Conservation (phyloP, 2,329 filamentous ascomycete genomes). For the Exophiala oligosperma region DNA sequence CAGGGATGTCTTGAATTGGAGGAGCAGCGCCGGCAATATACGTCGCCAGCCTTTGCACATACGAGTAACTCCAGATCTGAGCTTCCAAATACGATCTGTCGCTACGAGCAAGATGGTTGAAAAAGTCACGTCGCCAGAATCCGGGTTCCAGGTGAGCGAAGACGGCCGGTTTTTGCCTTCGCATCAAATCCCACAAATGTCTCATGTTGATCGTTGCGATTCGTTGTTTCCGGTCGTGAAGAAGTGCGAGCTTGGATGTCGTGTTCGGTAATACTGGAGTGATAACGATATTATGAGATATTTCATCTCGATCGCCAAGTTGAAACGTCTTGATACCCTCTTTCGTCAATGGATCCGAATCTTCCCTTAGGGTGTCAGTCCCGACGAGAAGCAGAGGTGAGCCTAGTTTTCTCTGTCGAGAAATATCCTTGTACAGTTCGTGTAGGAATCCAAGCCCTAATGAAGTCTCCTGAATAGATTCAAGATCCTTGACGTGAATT, state of each 20-base stretch:
- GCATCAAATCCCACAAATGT: constrained; percentile 64
- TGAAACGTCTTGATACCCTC: constrained; percentile 50
- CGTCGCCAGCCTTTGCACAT: constrained; percentile 61
- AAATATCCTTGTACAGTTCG: constrained; percentile 69
- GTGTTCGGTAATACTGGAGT: constrained; percentile 50
- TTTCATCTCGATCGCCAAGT: constrained; percentile 44
- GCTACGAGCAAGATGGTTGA: constrained; percentile 28
- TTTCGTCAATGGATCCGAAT: constrained; percentile 46
- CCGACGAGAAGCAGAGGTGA: constrained; percentile 75
- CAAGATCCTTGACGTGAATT: constrained; percentile 77
- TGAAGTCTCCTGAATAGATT: constrained; percentile 65
- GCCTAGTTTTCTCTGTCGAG: constrained; percentile 70
- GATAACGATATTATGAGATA: constrained; percentile 56
- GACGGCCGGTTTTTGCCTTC: constrained; percentile 32
- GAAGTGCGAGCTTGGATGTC: constrained; percentile 16
- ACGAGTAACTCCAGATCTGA: constrained; percentile 58
- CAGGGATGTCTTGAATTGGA: constrained; percentile 46
- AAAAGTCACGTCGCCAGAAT: constrained; percentile 32
- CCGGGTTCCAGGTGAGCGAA: constrained; percentile 23
- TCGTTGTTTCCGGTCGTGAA: constrained; percentile 47
- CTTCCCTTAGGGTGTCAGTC: constrained; percentile 63
- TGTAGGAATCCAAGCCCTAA: constrained; percentile 70
- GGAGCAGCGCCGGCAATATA: constrained; percentile 43
- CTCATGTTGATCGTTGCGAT: constrained; percentile 62
- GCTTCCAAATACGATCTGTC: constrained; percentile 35